Evolutionary conservation across 177 flowering plant genomes (phyloP).

Genomic region (Vitis hybrid): DNA sequence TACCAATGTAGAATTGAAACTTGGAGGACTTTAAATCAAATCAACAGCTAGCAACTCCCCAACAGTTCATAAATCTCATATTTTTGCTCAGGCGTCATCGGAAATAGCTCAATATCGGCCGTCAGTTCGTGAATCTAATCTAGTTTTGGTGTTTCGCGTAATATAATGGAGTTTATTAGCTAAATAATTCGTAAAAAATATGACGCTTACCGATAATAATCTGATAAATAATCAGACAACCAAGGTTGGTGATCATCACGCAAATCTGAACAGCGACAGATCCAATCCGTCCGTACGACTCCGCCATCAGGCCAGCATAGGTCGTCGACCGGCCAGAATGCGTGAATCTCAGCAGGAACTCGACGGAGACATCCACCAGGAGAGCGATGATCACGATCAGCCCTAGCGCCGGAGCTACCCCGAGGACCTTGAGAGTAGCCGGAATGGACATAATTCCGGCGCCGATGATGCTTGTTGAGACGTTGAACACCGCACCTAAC

Average conservation of each 20-base stretch:
- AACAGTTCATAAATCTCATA: too few species aligned
- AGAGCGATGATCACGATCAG: conserved; percentile 53
- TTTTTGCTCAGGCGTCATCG: too few species aligned
- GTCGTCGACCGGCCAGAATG: conserved; percentile 45
- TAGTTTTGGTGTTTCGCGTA: too few species aligned
- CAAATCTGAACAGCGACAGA: conserved; percentile 62
- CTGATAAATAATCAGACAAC: conserved; percentile 57
- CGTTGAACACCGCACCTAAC: conserved; percentile 78
- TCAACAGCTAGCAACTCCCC: too few species aligned
- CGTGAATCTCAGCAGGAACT: conserved; percentile 67
- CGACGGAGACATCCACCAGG: conserved; percentile 62
- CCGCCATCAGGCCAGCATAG: conserved; percentile 78
- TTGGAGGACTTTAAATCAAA: too few species aligned
- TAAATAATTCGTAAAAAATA: too few species aligned
- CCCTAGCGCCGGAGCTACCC: conserved; percentile 60
- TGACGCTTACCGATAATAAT: conserved; percentile 54
- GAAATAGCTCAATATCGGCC: too few species aligned
- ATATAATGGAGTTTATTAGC: too few species aligned
- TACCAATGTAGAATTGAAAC: too few species aligned
- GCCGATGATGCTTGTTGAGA: conserved; percentile 85
- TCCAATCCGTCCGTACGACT: conserved; percentile 71
- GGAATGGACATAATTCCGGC: conserved; percentile 98
- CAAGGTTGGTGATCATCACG: conserved; percentile 61
- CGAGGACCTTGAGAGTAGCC: conserved; percentile 78
- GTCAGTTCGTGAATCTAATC: too few species aligned